Evolutionary conservation across 495 filamentous ascomycete species (phyloP), one percentile per base, ranked within the genome.

Genomic region (Lindgomyces ingoldianus): DNA sequence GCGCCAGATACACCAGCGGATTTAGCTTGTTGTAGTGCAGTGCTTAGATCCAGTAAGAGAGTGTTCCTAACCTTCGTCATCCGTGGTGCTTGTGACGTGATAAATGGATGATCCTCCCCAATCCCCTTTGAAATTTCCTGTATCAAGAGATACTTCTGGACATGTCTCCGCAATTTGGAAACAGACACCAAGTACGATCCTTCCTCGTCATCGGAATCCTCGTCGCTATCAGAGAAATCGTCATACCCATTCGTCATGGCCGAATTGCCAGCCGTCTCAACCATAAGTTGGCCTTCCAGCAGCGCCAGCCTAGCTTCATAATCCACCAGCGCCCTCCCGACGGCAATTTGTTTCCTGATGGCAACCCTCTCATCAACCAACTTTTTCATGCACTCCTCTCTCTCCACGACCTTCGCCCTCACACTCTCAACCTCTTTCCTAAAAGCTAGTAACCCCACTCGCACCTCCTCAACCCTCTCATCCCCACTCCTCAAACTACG

Each of bases 381-480:
- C 27, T 57, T 72, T 57, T 80, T 77, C 26, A 89, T 79, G 64
- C 89, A 85, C 49, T 60, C 64, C 41, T 74, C 79, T 59, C 81
- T 76, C 52, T 77, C 75, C 62, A 78, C 81, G 3, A 91, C 82
- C 63, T 74, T 81, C 52, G 74, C 77, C 56, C 79, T 79, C 36
- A 90, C 77, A 1, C 76, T 76, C 62, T 85, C 81, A 0, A 97
- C 83, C 60, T 92, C 92, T 66, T 92, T 83, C 66, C 84, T 79
- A 69, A 98, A 98, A 0, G 91, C 89, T 64, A 96, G 69, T 49
- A 98, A 74, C 8, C 91, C 92, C 1, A 99, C 89, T 27, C 91
- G 83, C 14, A 99, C 86, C 71, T 96, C 92, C 75, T 96, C 93
- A 2, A 95, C 86, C 73, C 87, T 91, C 72, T 96, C 92, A 67